phyloP scores from a whole-genome alignment of 163 green algal genomes.

The Chloromonas sp. region DNA sequence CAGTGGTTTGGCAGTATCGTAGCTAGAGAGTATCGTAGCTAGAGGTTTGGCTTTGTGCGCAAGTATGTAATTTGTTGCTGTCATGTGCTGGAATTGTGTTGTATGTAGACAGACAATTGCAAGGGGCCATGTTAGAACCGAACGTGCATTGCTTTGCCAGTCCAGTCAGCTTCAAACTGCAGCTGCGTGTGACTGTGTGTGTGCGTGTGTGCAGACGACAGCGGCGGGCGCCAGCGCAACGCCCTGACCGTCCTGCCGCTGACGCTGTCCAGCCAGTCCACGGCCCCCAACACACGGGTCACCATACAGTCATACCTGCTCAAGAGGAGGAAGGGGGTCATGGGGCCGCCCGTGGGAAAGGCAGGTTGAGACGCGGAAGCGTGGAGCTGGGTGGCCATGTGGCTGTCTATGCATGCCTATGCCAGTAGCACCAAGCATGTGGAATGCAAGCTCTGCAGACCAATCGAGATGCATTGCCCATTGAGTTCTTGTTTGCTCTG shows the following conservation, averaged over 20 bases:
- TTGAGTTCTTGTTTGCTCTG: too few species aligned
- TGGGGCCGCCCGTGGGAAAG: constrained; percentile 31
- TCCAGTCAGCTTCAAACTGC: not conserved
- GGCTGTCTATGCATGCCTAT: not conserved
- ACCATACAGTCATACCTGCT: constrained; percentile 27
- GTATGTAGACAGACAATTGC: too few species aligned
- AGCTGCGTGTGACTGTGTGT: not conserved
- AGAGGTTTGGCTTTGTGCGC: too few species aligned
- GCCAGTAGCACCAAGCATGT: too few species aligned
- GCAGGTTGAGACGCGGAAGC: not conserved
- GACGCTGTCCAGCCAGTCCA: constrained; percentile 16
- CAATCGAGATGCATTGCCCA: too few species aligned
- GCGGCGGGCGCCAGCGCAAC: not conserved
- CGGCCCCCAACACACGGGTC: constrained; percentile 13
- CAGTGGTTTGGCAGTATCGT: too few species aligned
- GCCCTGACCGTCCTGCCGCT: not conserved
- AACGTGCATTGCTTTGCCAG: too few species aligned
- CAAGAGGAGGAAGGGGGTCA: constrained; percentile 19
- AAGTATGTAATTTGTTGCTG: too few species aligned
- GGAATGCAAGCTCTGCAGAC: too few species aligned
- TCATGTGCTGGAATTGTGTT: too few species aligned
- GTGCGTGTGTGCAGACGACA: not conserved
- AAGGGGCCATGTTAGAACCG: too few species aligned
- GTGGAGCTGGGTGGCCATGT: not conserved
- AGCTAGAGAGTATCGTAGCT: too few species aligned